Evolutionary conservation across 331 rosid genomes (phyloP), one percentile per base, ranked within the genome.

Genomic region (Quercus phellos): DNA sequence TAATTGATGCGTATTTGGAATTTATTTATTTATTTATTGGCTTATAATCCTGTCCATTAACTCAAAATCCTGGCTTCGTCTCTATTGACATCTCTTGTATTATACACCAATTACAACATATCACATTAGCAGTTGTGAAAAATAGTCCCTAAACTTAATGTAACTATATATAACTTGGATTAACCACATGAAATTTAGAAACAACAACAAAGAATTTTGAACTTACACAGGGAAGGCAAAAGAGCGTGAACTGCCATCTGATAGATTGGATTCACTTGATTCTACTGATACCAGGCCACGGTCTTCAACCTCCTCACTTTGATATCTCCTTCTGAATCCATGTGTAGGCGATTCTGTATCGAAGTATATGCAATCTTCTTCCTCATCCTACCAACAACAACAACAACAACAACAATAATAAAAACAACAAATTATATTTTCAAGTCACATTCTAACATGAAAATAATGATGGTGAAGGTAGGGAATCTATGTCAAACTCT

Each of bases 211-310:
- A 68, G 19, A 18, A 32, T 27, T 32, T 27, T 16, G 2, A 22
- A 81, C 98, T 77, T 90, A 92, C 98, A 83, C 87, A 0, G 97
- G 98, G 67, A 94, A 92, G 0, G 88, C 93, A 72, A 94, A 94
- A 16, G 97, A 92, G 80, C 83, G 83, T 9, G 84, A 50, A 70
- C 92, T 91, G 68, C 77, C 79, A 55, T 87, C 88, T 60, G 91
- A 90, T 74, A 74, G 87, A 30, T 70, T 59, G 2, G 94, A 88
- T 70, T 81, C 88, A 1, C 90, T 85, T 51, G 93, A 93, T 72
- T 81, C 86, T 11, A 60, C 43, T 13, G 84, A 78, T 63, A 58
- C 67, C 59, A 68, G 22, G 29, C 63, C 53, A 35, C 59, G 17
- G 68, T 79, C 82, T 32, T 73, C 78, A 32, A 55, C 68, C 72